Evolutionary conservation across 2,329 filamentous ascomycete species (phyloP).

Genomic region (Alternaria longipes): DNA sequence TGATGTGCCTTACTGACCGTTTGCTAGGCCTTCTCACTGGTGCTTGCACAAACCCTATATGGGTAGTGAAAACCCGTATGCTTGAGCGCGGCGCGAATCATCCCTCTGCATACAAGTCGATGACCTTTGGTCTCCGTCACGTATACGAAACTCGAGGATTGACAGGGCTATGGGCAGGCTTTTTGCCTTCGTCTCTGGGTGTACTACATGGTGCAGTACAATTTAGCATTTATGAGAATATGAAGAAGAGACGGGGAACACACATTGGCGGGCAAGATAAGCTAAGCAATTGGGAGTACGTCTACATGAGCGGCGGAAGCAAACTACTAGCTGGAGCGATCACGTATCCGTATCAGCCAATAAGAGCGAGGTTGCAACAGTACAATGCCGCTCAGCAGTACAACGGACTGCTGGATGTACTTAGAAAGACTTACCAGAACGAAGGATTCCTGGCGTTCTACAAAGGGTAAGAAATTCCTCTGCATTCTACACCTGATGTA

Average conservation of each 20-base stretch:
- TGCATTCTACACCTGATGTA: neutral
- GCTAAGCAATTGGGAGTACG: constrained; percentile 76
- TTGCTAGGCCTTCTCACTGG: constrained; percentile 77
- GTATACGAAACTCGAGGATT: constrained; percentile 77
- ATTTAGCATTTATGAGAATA: constrained; percentile 90
- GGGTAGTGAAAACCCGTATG: constrained; percentile 99
- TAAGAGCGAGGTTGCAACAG: constrained; percentile 87
- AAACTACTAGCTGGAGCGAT: constrained; percentile 90
- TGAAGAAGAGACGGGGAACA: constrained; percentile 68
- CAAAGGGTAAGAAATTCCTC: constrained; percentile 66
- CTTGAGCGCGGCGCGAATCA: constrained; percentile 79
- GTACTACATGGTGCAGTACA: constrained; percentile 94
- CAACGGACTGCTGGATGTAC: constrained; percentile 75
- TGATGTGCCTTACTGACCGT: constrained; percentile 10
- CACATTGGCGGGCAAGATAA: constrained; percentile 47
- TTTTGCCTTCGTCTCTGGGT: constrained; percentile 82
- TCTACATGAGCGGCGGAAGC: constrained; percentile 80
- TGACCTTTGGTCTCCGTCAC: constrained; percentile 73
- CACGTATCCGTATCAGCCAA: constrained; percentile 95
- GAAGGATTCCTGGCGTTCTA: constrained; percentile 90
- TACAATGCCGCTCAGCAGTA: constrained; percentile 82
- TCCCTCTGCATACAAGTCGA: constrained; percentile 81
- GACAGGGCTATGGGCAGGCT: constrained; percentile 85
- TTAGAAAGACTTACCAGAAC: constrained; percentile 76
- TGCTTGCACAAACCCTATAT: constrained; percentile 89